Evolutionary conservation across 2,329 filamentous ascomycete species (phyloP), one percentile per base, ranked within the genome.

Genomic region (Colletotrichum filicis): DNA sequence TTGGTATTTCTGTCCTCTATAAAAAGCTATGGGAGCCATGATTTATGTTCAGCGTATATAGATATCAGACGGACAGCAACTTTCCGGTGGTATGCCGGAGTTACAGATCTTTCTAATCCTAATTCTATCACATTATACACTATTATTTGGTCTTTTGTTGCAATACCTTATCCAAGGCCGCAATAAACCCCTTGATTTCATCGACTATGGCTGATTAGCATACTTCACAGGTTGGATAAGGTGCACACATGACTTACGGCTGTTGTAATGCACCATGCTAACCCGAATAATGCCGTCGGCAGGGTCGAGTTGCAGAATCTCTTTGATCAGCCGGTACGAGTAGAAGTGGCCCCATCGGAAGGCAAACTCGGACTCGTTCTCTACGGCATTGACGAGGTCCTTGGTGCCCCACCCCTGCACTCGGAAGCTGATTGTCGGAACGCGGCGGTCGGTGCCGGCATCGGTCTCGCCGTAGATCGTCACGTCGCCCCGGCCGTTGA

Each of bases 191-290:
- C 58, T 84, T 81, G 3, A 92, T 84, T 78, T 92, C 91, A 3
- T 90, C 87, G 76, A 89, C 89, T 87, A n/a, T 5, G 22, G 42
- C 8, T 19, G 19, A 28, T 66, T n/a, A 71, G 30, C 14, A 9
- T 63, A 6, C n/a, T 22, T 19, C 14, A 24, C 14, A 55, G 30
- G 11, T 26, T 30, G 37, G 12, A 14, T 2, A 52, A 52, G 58
- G 28, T n/a, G 26, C 11, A 26, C 24, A 26, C 14, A 28, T n/a
- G 42, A 86, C 88, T 85, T 78, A 90, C 89, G 78, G 3, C 91
- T 93, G 76, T 94, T 94, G 78, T 94, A 94, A 80, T 94, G 92
- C 67, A 92, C 87, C 85, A 94, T 86, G 76, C 91, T 93, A n/a
- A 94, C 90, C 74, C 93, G 86, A 5, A 93, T 87, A 9, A 94